These are phyloP conservation scores for Podospora anserina DNA, from an alignment of 495 filamentous ascomycete genomes.

Conservation along the genomic window DNA sequence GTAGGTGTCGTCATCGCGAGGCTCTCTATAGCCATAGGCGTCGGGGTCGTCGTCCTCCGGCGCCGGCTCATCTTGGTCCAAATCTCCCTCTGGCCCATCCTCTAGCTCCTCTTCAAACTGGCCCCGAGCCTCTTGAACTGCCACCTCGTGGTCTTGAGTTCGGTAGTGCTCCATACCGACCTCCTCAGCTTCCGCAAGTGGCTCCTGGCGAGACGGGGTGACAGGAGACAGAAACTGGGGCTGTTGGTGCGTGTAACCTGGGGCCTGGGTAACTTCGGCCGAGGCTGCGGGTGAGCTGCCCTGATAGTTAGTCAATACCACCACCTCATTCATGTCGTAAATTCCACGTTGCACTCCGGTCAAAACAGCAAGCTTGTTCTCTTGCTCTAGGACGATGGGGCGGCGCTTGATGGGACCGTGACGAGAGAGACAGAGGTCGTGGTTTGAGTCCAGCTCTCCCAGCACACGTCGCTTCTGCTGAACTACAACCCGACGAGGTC, in stretches of 20 bases:
- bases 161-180: slow-evolving; percentile 25
- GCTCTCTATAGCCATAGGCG: not conserved
- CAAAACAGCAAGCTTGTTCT: slow-evolving; percentile 23
- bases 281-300: slow-evolving; percentile 11
- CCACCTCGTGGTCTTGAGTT: not conserved
- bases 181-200: not conserved
- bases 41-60: not conserved
- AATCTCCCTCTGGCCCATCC: not conserved
- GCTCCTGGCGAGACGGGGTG: not conserved
- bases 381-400: slow-evolving; percentile 27
- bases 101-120: slow-evolving; percentile 14
- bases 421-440: slow-evolving; percentile 23
- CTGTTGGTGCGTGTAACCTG: not conserved
- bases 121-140: not conserved
- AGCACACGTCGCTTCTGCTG: slow-evolving; percentile 14
- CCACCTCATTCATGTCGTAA: slow-evolving; percentile 25
- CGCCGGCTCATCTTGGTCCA: not conserved
- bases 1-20: not conserved
- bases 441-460: slow-evolving; percentile 21
- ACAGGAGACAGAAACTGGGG: not conserved
- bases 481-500: not conserved
- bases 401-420: slow-evolving; percentile 13
- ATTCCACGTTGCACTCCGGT: slow-evolving; percentile 21
- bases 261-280: not conserved
- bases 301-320: slow-evolving; percentile 24